phyloP scores from a whole-genome alignment of 306 rosid species.

The Quillaja saponaria region DNA sequence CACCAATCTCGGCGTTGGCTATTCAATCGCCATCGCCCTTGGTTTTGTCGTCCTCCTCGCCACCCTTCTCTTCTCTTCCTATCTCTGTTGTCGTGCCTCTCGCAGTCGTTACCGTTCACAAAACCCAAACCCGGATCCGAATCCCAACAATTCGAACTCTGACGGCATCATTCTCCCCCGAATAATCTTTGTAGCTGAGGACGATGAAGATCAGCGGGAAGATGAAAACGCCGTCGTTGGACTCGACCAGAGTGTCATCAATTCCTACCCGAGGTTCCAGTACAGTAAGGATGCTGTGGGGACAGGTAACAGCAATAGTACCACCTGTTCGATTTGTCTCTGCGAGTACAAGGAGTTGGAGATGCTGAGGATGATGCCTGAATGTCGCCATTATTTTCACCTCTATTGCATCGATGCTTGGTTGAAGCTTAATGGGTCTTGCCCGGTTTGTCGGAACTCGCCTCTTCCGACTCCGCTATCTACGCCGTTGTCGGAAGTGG shows the following conservation, averaged over 20 bases:
- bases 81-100: constrained; percentile 48
- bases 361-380: constrained; percentile 97
- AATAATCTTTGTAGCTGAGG: constrained; percentile 78
- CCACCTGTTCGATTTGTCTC: constrained; percentile 76
- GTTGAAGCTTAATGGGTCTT: constrained; percentile 89
- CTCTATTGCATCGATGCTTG: constrained; percentile 80
- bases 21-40: constrained; percentile 79
- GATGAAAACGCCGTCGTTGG: constrained; percentile 47
- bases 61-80: constrained; percentile 54
- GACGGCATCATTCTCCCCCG: constrained; percentile 72
- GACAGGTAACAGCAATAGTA: background rate
- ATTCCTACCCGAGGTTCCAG: constrained; percentile 74
- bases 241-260: constrained; percentile 61
- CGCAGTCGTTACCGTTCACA: constrained; percentile 36
- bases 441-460: constrained; percentile 93
- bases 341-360: constrained; percentile 80
- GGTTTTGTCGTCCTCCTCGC: constrained; percentile 62
- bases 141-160: background rate
- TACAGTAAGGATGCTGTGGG: constrained; percentile 33
- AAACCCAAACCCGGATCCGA: background rate
- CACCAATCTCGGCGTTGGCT: constrained; percentile 61
- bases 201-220: constrained; percentile 39
- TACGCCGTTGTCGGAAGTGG: constrained; percentile 87
- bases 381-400: constrained; percentile 83
- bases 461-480: constrained; percentile 87